Evolutionary conservation across 2,329 filamentous ascomycete species (phyloP).

Genomic region (Trichoderma oligosporum): DNA sequence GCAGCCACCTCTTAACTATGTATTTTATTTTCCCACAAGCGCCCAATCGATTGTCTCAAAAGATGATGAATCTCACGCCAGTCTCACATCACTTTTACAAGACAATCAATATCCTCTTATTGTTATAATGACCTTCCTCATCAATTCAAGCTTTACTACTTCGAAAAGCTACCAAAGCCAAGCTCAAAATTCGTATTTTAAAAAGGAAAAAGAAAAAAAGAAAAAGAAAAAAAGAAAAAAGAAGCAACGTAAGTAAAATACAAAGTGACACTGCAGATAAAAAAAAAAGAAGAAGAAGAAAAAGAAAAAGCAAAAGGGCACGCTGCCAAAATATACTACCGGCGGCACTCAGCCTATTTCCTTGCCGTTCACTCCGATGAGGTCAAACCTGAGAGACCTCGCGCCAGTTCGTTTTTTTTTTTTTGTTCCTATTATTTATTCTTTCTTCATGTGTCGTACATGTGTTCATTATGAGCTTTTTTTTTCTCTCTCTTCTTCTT

Average conservation of each 20-base stretch:
- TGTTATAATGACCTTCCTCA: neutral
- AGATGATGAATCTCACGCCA: neutral
- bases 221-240: neutral
- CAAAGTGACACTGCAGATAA: slow-evolving; percentile 22
- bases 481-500: neutral
- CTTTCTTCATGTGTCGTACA: slow-evolving; percentile 1
- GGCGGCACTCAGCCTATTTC: slow-evolving; percentile 4
- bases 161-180: neutral
- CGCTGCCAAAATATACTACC: slow-evolving; percentile 9
- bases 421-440: neutral
- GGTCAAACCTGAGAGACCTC: neutral
- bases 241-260: neutral
- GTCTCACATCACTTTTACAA: neutral
- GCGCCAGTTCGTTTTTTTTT: neutral
- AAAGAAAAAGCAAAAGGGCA: slow-evolving; percentile 22
- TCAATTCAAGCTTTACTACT: slow-evolving; percentile 3
- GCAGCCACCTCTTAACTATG: neutral
- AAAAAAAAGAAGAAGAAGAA: slow-evolving; percentile 21
- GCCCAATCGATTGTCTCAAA: too few relatives aligned
- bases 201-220: neutral
- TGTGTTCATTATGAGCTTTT: neutral
- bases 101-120: neutral
- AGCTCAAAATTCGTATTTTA: neutral
- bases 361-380: neutral
- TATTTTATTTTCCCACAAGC: neutral